phyloP scores from a whole-genome alignment of 257 asterid genomes.

The Solanum pimpinellifolium region DNA sequence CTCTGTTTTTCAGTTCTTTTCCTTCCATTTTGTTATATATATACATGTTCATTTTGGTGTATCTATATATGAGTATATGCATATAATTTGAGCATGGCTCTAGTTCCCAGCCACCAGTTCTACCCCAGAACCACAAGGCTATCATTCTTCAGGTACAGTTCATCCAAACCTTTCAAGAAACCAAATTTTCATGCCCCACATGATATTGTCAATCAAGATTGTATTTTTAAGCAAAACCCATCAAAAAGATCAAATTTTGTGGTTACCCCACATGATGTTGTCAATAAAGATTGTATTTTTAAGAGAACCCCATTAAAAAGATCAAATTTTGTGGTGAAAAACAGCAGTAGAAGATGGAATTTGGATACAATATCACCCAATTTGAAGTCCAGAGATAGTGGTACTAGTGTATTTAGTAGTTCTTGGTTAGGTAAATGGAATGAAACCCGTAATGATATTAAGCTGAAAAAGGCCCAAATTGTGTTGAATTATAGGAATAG shows the following conservation, averaged over 20 bases:
- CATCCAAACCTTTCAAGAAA: slow-evolving; percentile 30
- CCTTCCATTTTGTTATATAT: not conserved
- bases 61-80: not conserved
- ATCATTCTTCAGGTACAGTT: slow-evolving; percentile 34
- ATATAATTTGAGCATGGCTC: slow-evolving; percentile 33
- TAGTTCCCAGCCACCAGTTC: slow-evolving; percentile 40
- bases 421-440: slow-evolving; percentile 82
- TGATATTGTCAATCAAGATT: slow-evolving; percentile 11
- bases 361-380: not conserved
- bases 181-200: slow-evolving; percentile 13
- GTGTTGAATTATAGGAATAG: slow-evolving; percentile 41
- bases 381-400: slow-evolving; percentile 9
- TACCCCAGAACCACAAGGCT: slow-evolving; percentile 37
- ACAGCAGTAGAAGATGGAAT: slow-evolving; percentile 10
- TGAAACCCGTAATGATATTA: slow-evolving; percentile 17
- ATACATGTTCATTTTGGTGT: not conserved
- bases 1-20: not conserved
- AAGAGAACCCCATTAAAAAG: slow-evolving; percentile 23
- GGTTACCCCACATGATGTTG: slow-evolving; percentile 1
- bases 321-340: slow-evolving; percentile 22
- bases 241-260: slow-evolving; percentile 24
- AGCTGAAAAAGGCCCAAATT: slow-evolving; percentile 29
- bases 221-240: slow-evolving; percentile 18
- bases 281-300: slow-evolving; percentile 16
- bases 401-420: slow-evolving; percentile 15